phyloP scores from a whole-genome alignment of 2,329 filamentous ascomycete genomes.

The Cryoendolithus antarcticus region DNA sequence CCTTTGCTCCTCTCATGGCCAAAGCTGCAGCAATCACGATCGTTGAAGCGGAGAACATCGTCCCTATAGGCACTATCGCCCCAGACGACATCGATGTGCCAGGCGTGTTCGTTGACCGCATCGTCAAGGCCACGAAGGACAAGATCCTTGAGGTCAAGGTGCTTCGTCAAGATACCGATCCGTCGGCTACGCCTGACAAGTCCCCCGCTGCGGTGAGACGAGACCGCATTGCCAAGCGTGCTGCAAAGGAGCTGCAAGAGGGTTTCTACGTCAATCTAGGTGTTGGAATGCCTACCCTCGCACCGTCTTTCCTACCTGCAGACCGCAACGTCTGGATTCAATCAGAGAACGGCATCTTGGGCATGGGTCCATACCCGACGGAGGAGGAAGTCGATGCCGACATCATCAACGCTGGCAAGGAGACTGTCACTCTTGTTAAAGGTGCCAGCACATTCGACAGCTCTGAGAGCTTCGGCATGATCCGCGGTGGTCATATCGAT shows the following conservation, averaged over 20 bases:
- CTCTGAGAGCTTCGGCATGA: constrained; percentile 77
- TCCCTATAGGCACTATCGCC: constrained; percentile 58
- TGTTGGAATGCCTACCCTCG: constrained; percentile 78
- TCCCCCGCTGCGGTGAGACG: constrained; percentile 43
- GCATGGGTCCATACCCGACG: constrained; percentile 70
- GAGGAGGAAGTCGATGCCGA: constrained; percentile 62
- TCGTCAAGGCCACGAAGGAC: constrained; percentile 58
- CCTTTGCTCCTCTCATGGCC: constrained; percentile 65
- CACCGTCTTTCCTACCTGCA: constrained; percentile 59
- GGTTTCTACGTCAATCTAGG: constrained; percentile 73
- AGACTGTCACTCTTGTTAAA: constrained; percentile 68
- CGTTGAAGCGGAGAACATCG: constrained; percentile 76
- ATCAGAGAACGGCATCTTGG: constrained; percentile 74
- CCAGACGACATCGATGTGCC: constrained; percentile 67
- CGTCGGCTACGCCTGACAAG: constrained; percentile 23
- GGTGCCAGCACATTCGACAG: constrained; percentile 70
- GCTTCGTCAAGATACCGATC: constrained; percentile 32
- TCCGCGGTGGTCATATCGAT: constrained; percentile 71
- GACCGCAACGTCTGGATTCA: constrained; percentile 68
- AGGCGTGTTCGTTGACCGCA: constrained; percentile 71
- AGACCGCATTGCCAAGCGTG: constrained; percentile 61
- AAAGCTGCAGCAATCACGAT: constrained; percentile 69
- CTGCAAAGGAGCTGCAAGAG: constrained; percentile 68
- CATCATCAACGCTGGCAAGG: constrained; percentile 77
- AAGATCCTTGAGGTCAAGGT: constrained; percentile 64